These are phyloP conservation scores for Xylaria sp. DNA, from an alignment of 495 filamentous ascomycete species.

Conservation along the genomic window DNA sequence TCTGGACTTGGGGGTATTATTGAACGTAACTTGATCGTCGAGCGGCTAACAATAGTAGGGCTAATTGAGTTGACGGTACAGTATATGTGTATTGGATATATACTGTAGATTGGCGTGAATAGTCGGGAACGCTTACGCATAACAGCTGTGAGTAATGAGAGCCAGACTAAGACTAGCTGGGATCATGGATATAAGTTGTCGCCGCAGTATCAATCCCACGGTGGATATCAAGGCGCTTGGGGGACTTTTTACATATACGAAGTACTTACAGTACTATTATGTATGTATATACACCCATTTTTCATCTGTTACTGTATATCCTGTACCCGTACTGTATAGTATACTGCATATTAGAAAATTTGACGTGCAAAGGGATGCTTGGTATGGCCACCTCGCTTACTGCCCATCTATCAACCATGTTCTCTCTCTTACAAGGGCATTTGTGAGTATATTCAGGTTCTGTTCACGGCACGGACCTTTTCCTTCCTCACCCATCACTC, in stretches of 20 bases:
- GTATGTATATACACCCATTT: background rate
- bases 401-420: background rate
- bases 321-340: background rate
- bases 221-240: background rate
- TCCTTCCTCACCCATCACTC: background rate
- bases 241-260: constrained; percentile 12
- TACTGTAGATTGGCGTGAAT: background rate
- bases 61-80: too few relatives aligned
- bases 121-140: background rate
- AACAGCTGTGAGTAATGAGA: background rate
- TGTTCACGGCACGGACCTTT: background rate
- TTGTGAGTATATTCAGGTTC: background rate
- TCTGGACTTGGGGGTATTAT: too few relatives aligned
- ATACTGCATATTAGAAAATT: background rate
- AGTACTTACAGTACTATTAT: too few relatives aligned
- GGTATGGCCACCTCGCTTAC: background rate
- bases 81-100: too few relatives aligned
- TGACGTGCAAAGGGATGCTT: background rate
- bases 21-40: too few relatives aligned
- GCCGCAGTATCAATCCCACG: background rate
- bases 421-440: background rate
- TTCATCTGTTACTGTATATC: background rate
- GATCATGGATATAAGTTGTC: background rate
- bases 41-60: too few relatives aligned
- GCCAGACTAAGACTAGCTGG: constrained; percentile 5